phyloP scores from a whole-genome alignment of 768 basidiomycete genomes.

The Pseudohyphozyma bogoriensis region DNA sequence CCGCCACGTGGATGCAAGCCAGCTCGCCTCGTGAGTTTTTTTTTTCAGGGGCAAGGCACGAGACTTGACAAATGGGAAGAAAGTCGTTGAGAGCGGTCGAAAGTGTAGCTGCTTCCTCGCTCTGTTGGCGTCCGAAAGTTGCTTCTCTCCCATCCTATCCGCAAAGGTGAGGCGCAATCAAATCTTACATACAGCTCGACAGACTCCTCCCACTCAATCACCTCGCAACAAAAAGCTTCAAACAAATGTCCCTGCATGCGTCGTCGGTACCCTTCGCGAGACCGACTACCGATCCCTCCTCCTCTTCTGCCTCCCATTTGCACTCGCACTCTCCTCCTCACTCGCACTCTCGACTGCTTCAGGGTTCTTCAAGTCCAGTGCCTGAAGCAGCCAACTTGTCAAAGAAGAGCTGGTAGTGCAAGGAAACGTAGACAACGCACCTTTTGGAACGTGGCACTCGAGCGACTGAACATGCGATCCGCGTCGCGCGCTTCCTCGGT shows the following conservation, averaged over 20 bases:
- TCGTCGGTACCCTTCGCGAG: too few relatives aligned
- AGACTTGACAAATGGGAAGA: too few relatives aligned
- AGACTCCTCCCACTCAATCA: not conserved
- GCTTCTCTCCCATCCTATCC: too few relatives aligned
- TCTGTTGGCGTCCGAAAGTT: too few relatives aligned
- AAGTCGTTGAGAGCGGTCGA: too few relatives aligned
- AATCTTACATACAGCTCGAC: not conserved
- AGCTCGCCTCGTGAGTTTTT: too few relatives aligned
- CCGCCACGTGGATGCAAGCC: too few relatives aligned
- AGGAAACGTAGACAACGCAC: conserved; percentile 12
- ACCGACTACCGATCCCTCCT: too few relatives aligned
- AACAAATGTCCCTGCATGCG: not conserved
- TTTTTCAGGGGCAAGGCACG: too few relatives aligned
- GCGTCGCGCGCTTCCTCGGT: conserved; percentile 33
- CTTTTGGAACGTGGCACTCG: conserved; percentile 37
- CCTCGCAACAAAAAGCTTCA: not conserved
- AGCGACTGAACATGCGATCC: conserved; percentile 39
- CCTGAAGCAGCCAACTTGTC: not conserved
- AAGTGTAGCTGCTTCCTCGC: too few relatives aligned
- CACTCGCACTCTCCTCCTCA: not conserved
- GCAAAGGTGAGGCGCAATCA: too few relatives aligned
- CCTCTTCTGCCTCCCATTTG: not conserved
- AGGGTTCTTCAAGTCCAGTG: not conserved
- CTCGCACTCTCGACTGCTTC: conserved; percentile 3
- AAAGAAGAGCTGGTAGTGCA: not conserved